These are phyloP conservation scores for Sporothrix curviconia DNA, from an alignment of 2,329 filamentous ascomycete genomes.

Conservation along the genomic window DNA sequence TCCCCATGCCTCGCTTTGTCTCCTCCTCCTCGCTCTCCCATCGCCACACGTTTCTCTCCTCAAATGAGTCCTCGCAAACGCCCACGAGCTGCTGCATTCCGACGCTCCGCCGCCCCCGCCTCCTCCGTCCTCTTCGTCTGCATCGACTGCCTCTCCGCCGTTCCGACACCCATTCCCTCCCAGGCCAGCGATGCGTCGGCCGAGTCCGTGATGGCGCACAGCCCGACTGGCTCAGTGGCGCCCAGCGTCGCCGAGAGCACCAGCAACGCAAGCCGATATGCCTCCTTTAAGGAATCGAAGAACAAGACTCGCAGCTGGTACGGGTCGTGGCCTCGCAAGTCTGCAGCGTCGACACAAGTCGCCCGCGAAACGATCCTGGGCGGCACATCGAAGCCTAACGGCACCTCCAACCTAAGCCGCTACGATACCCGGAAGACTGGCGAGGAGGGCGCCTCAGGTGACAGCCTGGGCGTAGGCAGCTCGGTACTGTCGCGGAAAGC, in stretches of 20 bases:
- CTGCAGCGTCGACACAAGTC: slow-evolving; percentile 52
- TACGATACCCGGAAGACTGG: slow-evolving; percentile 40
- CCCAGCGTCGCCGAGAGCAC: slow-evolving; percentile 13
- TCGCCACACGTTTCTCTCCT: not conserved
- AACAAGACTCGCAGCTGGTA: slow-evolving; percentile 48
- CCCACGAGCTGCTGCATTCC: slow-evolving; percentile 32
- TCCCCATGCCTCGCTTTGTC: not conserved
- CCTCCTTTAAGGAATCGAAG: slow-evolving; percentile 13
- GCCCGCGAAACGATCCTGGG: slow-evolving; percentile 56
- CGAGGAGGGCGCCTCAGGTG: slow-evolving; percentile 20
- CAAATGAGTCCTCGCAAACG: slow-evolving; percentile 39
- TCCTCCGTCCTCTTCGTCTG: not conserved
- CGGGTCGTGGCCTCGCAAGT: slow-evolving; percentile 56
- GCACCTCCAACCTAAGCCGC: slow-evolving; percentile 42
- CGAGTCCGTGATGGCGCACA: slow-evolving; percentile 2
- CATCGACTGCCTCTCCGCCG: not conserved
- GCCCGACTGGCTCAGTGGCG: slow-evolving; percentile 8
- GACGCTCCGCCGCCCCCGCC: slow-evolving; percentile 21
- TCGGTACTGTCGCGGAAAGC: slow-evolving; percentile 1
- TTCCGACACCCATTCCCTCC: not conserved
- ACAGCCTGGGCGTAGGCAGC: not conserved
- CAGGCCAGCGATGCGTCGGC: slow-evolving; percentile 8
- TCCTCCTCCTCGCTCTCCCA: not conserved
- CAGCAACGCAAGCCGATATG: slow-evolving; percentile 7
- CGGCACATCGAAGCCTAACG: slow-evolving; percentile 43